Evolutionary conservation across 2,329 filamentous ascomycete genomes (phyloP), one percentile per base, ranked within the genome.

Genomic region (Incumbomyces delicatus): DNA sequence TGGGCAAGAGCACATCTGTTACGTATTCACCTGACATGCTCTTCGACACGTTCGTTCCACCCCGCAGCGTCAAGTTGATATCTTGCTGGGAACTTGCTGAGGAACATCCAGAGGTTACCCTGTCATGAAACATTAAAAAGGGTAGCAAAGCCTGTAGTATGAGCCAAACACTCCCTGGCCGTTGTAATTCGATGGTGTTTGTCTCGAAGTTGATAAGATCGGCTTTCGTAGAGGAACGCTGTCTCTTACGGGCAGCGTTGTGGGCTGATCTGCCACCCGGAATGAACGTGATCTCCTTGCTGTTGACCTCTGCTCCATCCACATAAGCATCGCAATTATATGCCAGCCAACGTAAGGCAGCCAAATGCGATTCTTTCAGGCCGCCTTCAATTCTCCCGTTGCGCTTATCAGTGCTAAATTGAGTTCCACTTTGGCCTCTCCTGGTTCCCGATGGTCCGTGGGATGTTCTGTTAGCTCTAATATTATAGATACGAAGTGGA

Each of bases 141-240:
- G 78, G 78, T 33, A 80, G 69, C 2, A 81, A 62, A 4, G 77
- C 76, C 57, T 81, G 77, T 44, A 80, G 67, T 0, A 78, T 70
- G 11, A 81, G 63, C 39, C 70, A 74, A 4, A 76, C 68, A 14
- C 71, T 73, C 0, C 77, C 77, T 0, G 75, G 73, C 2, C 70
- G 71, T 2, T 65, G 60, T 32, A 74, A 64, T 14, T 61, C 58
- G 32, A 75, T 66, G 2, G 60, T 57, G 38, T 68, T 66, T 45
- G 66, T 63, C 20, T 44, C 33, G 11, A 38, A 20, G 17, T 44
- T 30, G 17, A 39, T 27, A 16, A 32, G 6, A 12, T 17, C 8
- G 10, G 29, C 36, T 32, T 27, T n/a, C 18, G 11, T 33, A 32
- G 20, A 35, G 10, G 10, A 6, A 7, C 37, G 34, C 14, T 32